A percentile compares a stretch with the other conserved stretches of the same genome.
Evolutionary conservation across 495 filamentous ascomycete species (phyloP).

Genomic region (Podospora anserina): DNA sequence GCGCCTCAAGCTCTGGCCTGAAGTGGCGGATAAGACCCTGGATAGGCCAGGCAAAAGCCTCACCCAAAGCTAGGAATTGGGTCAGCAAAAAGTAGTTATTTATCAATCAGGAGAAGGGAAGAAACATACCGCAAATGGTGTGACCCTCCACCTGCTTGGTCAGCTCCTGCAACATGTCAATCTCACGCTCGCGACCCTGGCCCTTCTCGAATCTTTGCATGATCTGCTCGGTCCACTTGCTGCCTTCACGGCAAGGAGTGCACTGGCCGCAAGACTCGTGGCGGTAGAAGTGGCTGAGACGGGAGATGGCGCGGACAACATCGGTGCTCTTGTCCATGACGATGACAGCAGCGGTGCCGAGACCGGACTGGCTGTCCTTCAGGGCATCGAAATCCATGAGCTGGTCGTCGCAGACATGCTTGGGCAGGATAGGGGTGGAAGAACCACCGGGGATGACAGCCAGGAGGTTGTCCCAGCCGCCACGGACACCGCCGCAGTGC

Average conservation of each 20-base stretch:
- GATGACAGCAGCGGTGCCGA: slow-evolving; percentile 97
- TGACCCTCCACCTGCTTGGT: slow-evolving; percentile 99
- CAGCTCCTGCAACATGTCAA: slow-evolving; percentile 98
- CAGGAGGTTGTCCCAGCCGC: slow-evolving; percentile 95
- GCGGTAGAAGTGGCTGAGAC: slow-evolving; percentile 93
- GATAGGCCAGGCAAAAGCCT: slow-evolving; percentile 97
- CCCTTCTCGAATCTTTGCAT: slow-evolving; percentile 95
- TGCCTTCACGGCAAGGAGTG: slow-evolving; percentile 95
- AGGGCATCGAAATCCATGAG: slow-evolving; percentile 98
- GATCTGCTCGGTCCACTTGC: slow-evolving; percentile 97
- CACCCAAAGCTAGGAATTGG: slow-evolving; percentile 64
- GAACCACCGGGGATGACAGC: slow-evolving; percentile 95
- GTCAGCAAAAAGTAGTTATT: slow-evolving; percentile 2
- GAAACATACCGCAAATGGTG: slow-evolving; percentile 81
- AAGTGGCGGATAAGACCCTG: slow-evolving; percentile 98
- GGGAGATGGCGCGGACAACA: slow-evolving; percentile 87
- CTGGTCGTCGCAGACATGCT: slow-evolving; percentile 82
- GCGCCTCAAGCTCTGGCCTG: slow-evolving; percentile 86
- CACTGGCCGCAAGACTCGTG: slow-evolving; percentile 98
- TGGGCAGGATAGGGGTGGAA: slow-evolving; percentile 92
- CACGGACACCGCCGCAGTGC: slow-evolving; percentile 93
- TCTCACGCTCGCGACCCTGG: slow-evolving; percentile 81
- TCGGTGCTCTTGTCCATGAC: slow-evolving; percentile 98
- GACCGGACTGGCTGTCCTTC: slow-evolving; percentile 94
- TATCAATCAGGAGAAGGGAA: background rate